Evolutionary conservation across 2,329 filamentous ascomycete genomes (phyloP), one percentile per base, ranked within the genome.

Genomic region (Neocatenulostroma microsporum): DNA sequence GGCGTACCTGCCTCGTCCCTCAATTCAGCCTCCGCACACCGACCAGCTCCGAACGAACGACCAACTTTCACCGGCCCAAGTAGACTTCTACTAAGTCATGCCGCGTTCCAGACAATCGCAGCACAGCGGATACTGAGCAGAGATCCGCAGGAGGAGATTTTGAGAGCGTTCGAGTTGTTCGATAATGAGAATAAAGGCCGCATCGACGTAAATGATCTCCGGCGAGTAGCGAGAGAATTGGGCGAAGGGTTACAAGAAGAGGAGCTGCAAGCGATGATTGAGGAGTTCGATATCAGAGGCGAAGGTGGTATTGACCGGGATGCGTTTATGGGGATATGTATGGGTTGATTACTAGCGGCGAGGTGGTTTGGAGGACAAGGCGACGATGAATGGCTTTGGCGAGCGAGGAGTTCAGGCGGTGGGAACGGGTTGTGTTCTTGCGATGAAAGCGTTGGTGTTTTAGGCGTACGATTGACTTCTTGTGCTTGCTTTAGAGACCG

Each of bases 231-330:
- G 40, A 76, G 86, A 53, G 91, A 96, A 60, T 69, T 98, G 46
- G 91, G 91, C 6, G 89, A 96, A 62, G 86, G 84, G 10, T 71
- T 98, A 49, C 85, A 91, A 50, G 89, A 98, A 56, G 84, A 93
- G 54, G 91, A 98, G 61, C 71, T 98, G 44, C 73, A 78, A 50
- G 87, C 87, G 47, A 98, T 98, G 91, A 91, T 98, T 66, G 87
- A 95, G 56, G 89, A 96, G 63, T 93, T 96, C 67, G 91, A 98
- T 66, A 73, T 95, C 47, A 84, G 94, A 56, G 89, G 86, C 1
- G 93, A 94, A 51, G 88, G 88, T 9, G 87, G 73, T 39, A 78
- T 81, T 47, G 72, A 68, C 31, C 59, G 73, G 51, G 76, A 80
- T 41, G 76, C 76, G 41, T 81, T 81, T 63, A 66, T 80, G 49